phyloP scores from a whole-genome alignment of 768 basidiomycete genomes.

The Chalciporus pseudorubinellus region DNA sequence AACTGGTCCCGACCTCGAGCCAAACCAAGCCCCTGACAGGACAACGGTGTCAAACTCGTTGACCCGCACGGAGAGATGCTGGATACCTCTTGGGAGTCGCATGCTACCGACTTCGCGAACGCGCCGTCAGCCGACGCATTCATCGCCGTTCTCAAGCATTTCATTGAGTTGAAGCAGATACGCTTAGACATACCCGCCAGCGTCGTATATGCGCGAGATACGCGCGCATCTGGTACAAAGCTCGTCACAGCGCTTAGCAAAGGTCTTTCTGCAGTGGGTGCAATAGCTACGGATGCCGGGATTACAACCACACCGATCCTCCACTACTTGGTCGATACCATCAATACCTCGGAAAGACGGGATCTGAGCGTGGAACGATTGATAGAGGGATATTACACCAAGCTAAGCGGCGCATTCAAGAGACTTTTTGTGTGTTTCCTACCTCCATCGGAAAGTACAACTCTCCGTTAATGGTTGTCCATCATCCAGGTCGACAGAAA shows the following conservation, averaged over 20 bases:
- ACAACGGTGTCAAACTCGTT: constrained; percentile 98
- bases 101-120: constrained; percentile 87
- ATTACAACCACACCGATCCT: constrained; percentile 92
- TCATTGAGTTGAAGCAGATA: constrained; percentile 68
- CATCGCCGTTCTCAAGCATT: constrained; percentile 54
- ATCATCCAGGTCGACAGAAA: constrained; percentile 53
- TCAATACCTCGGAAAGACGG: constrained; percentile 80
- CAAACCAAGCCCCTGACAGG: constrained; percentile 45
- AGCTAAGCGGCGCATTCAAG: constrained; percentile 80
- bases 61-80: constrained; percentile 98
- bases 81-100: constrained; percentile 84
- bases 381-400: constrained; percentile 78
- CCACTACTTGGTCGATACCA: constrained; percentile 89
- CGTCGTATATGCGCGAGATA: constrained; percentile 92
- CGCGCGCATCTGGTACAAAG: constrained; percentile 79
- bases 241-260: constrained; percentile 79
- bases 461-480: constrained; percentile 5
- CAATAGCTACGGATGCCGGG: constrained; percentile 70
- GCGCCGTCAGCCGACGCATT: constrained; percentile 74
- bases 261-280: constrained; percentile 73
- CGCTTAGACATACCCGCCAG: constrained; percentile 74
- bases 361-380: constrained; percentile 81
- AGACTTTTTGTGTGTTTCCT: constrained; percentile 71
- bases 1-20: background rate
- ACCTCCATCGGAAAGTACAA: background rate